Evolutionary conservation across 768 basidiomycete species (phyloP).

Genomic region (Amanita inopinata): DNA sequence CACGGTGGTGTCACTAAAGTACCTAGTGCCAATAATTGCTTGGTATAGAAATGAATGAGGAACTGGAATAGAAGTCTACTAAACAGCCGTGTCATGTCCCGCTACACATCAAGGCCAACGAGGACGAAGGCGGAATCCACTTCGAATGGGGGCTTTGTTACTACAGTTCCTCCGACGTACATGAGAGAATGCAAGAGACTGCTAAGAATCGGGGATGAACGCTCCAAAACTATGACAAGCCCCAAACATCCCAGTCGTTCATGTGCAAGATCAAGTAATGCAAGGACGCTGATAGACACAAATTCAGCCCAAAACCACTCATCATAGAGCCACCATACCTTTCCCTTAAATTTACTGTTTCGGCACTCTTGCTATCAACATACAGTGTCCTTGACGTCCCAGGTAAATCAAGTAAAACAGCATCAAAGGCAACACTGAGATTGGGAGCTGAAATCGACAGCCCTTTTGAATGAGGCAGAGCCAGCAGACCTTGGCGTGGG

Average conservation of each 20-base stretch:
- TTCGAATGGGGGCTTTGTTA: conserved; percentile 72
- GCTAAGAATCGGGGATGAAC: conserved; percentile 58
- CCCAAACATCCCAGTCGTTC: conserved; percentile 72
- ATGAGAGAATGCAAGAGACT: conserved; percentile 80
- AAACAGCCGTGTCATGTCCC: no score
- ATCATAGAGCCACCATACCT: conserved; percentile 38
- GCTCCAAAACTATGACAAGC: conserved; percentile 73
- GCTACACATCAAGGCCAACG: conserved; percentile 84
- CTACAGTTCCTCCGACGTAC: conserved; percentile 85
- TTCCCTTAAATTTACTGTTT: conserved; percentile 71
- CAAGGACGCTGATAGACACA: conserved; percentile 55
- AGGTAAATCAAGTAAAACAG: conserved; percentile 68
- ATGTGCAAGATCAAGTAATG: conserved; percentile 80
- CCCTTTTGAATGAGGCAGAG: conserved; percentile 64
- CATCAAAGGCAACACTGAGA: conserved; percentile 63
- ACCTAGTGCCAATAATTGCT: conserved; percentile 1
- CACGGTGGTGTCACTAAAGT: conserved; percentile 8
- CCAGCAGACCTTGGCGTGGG: conserved; percentile 57
- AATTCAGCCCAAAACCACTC: conserved; percentile 4
- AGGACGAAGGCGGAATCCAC: conserved; percentile 72
- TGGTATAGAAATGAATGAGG: background rate
- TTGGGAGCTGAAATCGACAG: conserved; percentile 65
- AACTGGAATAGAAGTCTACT: conserved; percentile 21
- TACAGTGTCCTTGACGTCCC: conserved; percentile 69
- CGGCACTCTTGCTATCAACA: conserved; percentile 76